Base-by-base conservation (phyloP, 148 eudicot genomes). In the Cornus controversa region DNA sequence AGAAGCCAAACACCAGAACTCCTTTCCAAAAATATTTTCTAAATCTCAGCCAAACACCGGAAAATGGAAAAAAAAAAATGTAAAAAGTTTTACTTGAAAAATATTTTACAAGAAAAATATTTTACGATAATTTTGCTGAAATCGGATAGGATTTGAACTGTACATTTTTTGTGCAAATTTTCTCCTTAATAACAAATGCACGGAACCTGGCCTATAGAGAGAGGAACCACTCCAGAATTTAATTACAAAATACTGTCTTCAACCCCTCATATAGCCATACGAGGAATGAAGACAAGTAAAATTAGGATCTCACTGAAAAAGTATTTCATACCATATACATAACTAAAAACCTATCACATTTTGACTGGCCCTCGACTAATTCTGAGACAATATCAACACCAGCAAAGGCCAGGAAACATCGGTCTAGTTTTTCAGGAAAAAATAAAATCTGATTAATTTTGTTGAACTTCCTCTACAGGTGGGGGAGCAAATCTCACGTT, bases 401-500 rank as follows among this genome's bases (percentile, higher is more conserved):
- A 27, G 36, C 58, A 60, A 42, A 70, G 18, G 26, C 28, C 23
- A 45, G 18, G 4, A 18, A 15, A 36, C 42, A 45, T 66, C 14
- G 50, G 34, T 45, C 50, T 26, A 6, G 37, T 27, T 27, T 20
- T 65, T 40, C 37, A 3, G 2, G 4, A 31, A 31, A 31, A 31
- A 31, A 31, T 2, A 13, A 28, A 25, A 78, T 40, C 70, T 69
- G 58, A 40, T 70, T 69, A 77, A 13, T 66, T 82, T 53, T 68
- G 80, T 28, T 45, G 84, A 22, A 28, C 69, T 76, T 83, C 86
- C 16, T 82, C 87, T 6, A 82, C 84, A 3, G 89, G 89, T 71
- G 98, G 97, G 8, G 97, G 79, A 67, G 97, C 98, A 82, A 94
- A 92, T 64, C 93, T 85, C 72, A 92, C 84, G 26, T 89, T 76